Evolutionary conservation across 805 yeast species (phyloP).

Genomic region (Hanseniaspora vineae): DNA sequence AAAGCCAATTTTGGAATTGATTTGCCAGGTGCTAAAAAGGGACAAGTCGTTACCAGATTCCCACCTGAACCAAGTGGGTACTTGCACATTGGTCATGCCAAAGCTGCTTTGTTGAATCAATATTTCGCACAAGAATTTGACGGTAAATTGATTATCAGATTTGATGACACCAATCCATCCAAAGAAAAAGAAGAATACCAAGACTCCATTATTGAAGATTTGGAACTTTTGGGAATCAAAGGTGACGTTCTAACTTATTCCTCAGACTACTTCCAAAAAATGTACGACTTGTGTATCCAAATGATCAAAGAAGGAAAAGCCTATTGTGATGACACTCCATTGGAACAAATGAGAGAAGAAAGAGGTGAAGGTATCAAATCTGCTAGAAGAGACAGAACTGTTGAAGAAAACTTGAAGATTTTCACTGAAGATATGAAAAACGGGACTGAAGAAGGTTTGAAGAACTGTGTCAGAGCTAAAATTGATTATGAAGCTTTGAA

Average conservation of each 20-base stretch:
- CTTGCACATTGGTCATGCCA: constrained; percentile 96
- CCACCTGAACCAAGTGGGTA: constrained; percentile 99
- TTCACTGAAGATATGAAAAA: constrained; percentile 87
- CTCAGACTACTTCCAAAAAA: constrained; percentile 82
- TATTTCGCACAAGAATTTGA: constrained; percentile 92
- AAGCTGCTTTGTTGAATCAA: constrained; percentile 93
- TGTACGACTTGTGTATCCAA: constrained; percentile 77
- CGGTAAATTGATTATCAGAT: constrained; percentile 92
- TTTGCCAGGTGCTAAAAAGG: constrained; percentile 80
- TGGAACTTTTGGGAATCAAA: constrained; percentile 78
- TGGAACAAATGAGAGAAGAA: constrained; percentile 94
- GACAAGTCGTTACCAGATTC: constrained; percentile 96
- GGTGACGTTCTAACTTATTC: constrained; percentile 84
- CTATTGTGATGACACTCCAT: constrained; percentile 92
- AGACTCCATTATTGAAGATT: constrained; percentile 87
- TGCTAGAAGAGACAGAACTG: constrained; percentile 79
- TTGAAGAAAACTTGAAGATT: constrained; percentile 80
- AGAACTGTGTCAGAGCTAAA: constrained; percentile 93
- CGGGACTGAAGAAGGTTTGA: constrained; percentile 86
- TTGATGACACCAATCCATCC: constrained; percentile 96
- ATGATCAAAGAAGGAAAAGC: constrained; percentile 94
- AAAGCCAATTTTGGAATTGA: constrained; percentile 94
- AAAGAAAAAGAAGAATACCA: constrained; percentile 94
- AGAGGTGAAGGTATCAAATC: constrained; percentile 96
- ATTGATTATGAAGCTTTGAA: constrained; percentile 82